Base-by-base conservation (phyloP, 805 yeast species). In the Ogataea nitratoaversa region DNA sequence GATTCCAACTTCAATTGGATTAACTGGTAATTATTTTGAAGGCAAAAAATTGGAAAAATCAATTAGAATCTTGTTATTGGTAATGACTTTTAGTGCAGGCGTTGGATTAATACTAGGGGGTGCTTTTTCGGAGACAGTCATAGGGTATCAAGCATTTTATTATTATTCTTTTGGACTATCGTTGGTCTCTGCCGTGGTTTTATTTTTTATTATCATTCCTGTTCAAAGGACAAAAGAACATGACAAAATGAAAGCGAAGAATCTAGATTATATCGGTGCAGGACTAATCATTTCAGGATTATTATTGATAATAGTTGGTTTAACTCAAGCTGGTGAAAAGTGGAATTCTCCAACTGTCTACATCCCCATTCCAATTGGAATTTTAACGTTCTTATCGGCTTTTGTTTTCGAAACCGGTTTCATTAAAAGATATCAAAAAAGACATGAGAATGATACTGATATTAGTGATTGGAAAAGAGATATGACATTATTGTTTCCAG, bases 71-170 rank as follows among this genome's bases (percentile, higher is more conserved):
- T 34, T 57, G 5, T 19, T 48, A 19, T 14, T 53, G 19, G 58
- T 24, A 32, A 56, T 39, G 51, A 63, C 41, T 34, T 60, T 22
- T 42, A 32, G 62, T 25, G 6, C 16, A 2, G 73, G 72, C 6
- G 23, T 70, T 11, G 77, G 75, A 4, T 47, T 57, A 4, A 40
- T 70, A 7, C 28, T 71, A 2, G 76, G 76, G 23, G 76, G 77
- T 36, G 76, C 72, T 0, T 72, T 71, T 36, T 50, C 66, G 1
- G 39, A 44, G 19, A 54, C 70, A 1, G 29, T 40, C 5, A 51
- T 67, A 36, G 76, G 74, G 1, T 70, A 69, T 46, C 60, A 62
- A 37, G 67, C 67, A 1, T 49, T 64, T 11, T 66, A 64, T 43
- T 71, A 59, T 40, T 57, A 68, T 25, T 55, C 63, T 2, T 68